Base-by-base conservation (phyloP, 2,329 filamentous ascomycete genomes). In the Nectriaceae sp. region DNA sequence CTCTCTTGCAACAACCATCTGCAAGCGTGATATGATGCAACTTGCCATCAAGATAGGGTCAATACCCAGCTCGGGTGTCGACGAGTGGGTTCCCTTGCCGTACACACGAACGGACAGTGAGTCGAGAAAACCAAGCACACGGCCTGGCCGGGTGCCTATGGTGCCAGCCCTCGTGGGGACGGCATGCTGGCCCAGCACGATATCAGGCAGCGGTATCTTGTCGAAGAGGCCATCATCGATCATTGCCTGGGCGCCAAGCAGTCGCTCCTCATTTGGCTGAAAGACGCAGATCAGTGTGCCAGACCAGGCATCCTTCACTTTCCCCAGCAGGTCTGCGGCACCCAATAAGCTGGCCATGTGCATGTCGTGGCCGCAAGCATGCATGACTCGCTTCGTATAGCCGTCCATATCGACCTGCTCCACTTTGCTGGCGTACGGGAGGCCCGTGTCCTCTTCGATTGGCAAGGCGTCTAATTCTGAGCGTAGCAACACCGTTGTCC, bases 321-420 rank as follows among this genome's bases (percentile, higher is more conserved):
- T 65, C 1, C 73, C 65, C 0, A 89, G 68, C 0, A 76, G 68
- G 16, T 77, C 70, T 0, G 80, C 75, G 0, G 79, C 77, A 0
- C 75, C 84, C 2, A 88, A 70, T 3, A 87, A 68, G 24, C 71
- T 69, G 0, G 80, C 74, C 21, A 87, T 79, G 60, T 88, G 84
- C 70, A 85, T 80, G 55, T 86, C 83, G 57, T 88, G 84, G 0
- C 84, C 85, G 62, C 84, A 88, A 19, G 83, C 84, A 64, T 88
- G 85, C 84, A 88, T 87, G 0, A 84, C 78, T 0, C 79, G 77
- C 44, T 76, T 76, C 45, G 41, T 31, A 0, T 38, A 35, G 8
- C 51, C 55, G 0, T 42, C 31, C 8, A 29, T 5, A 11, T 60
- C 51, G 0, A 42, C 3, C 49, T 46, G 49, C 0, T 38, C 38